phyloP scores from a whole-genome alignment of 176 grass and related monocot species.

The Themeda triandra region DNA sequence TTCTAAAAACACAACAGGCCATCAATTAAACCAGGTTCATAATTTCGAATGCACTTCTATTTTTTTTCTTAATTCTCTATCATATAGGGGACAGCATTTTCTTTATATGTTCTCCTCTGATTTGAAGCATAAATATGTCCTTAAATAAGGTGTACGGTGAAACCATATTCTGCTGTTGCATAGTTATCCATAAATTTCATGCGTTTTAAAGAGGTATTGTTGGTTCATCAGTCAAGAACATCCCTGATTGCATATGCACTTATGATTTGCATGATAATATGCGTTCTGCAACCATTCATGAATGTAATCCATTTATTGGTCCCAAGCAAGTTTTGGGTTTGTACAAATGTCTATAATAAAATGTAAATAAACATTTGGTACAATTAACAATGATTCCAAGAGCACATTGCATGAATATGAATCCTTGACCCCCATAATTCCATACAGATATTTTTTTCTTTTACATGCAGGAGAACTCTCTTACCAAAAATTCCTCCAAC shows the following conservation, averaged over 20 bases:
- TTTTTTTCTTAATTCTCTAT: not conserved
- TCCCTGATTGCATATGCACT: constrained; percentile 3
- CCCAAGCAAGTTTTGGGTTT: not conserved
- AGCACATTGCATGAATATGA: not conserved
- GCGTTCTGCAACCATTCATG: constrained; percentile 4
- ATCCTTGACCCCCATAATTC: not conserved
- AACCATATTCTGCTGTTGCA: not conserved
- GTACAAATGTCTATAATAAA: not conserved
- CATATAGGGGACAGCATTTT: not conserved
- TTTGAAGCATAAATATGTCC: constrained; percentile 1
- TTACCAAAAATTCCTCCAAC: constrained; percentile 63
- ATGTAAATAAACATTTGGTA: not conserved
- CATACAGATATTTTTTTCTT: not conserved
- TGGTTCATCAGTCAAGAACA: not conserved
- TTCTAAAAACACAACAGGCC: not conserved
- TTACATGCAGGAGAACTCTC: not conserved
- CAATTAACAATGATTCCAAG: constrained; percentile 3
- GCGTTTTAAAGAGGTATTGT: not conserved
- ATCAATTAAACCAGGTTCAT: not conserved
- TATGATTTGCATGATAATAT: constrained; percentile 4
- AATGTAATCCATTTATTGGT: not conserved
- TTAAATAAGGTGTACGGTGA: constrained; percentile 8
- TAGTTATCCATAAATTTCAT: not conserved
- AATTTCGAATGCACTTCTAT: not conserved
- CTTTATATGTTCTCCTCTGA: not conserved